A percentile compares a stretch with the other conserved stretches of the same genome.
phyloP scores from a whole-genome alignment of 306 rosid genomes.

The Ochetophila trinervis region DNA sequence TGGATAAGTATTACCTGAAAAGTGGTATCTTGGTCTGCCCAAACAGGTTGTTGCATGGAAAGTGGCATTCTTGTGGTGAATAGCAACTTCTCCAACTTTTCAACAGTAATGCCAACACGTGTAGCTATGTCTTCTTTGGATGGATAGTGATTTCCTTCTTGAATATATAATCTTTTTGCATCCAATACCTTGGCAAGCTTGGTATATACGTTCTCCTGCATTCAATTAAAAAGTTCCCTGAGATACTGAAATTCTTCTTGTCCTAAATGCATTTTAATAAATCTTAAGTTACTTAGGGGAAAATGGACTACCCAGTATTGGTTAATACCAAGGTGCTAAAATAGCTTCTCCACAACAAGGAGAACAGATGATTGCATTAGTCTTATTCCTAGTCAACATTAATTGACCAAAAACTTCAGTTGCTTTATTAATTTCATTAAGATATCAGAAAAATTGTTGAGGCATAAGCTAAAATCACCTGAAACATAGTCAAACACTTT shows the following conservation, averaged over 20 bases:
- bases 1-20: conserved; percentile 61
- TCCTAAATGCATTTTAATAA: no score
- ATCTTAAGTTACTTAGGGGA: no score
- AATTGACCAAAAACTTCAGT: conserved; percentile 14
- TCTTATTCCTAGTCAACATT: conserved; percentile 16
- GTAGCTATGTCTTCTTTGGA: conserved; percentile 73
- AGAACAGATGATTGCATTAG: no score
- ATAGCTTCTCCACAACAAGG: background rate
- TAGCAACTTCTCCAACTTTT: conserved; percentile 60
- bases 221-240: conserved; percentile 13
- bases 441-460: conserved; percentile 2
- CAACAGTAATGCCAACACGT: conserved; percentile 63
- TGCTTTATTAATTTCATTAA: conserved; percentile 12
- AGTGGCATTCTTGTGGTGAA: conserved; percentile 62
- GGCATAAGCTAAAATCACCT: background rate
- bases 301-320: no score
- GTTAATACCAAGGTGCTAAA: no score
- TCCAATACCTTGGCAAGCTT: conserved; percentile 67
- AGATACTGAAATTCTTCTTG: background rate
- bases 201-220: conserved; percentile 72
- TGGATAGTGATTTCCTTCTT: conserved; percentile 66
- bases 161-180: conserved; percentile 63
- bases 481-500: background rate
- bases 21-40: conserved; percentile 82
- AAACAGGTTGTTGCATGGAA: conserved; percentile 78